Conservation (phyloP, 1,284 basidiomycete species). For the Melampsora larici-populina region DNA sequence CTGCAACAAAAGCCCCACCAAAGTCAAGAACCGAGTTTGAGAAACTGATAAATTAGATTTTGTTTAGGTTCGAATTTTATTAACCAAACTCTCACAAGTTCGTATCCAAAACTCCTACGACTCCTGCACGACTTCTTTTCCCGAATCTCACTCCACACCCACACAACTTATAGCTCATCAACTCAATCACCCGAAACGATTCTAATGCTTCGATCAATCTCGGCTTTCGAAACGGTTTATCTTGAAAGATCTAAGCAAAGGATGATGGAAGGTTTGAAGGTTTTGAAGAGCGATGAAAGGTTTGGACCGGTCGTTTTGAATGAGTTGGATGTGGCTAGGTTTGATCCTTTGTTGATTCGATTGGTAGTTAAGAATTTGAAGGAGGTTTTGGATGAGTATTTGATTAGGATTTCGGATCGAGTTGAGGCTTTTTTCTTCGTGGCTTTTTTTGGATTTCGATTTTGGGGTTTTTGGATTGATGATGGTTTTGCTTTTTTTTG, state of each 20-base stretch:
- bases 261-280: slow-evolving; percentile 72
- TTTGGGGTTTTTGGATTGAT: too few species aligned
- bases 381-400: slow-evolving; percentile 65
- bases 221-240: slow-evolving; percentile 76
- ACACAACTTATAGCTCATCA: slow-evolving; percentile 69
- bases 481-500: slow-evolving; percentile 16
- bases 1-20: slow-evolving; percentile 11
- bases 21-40: too few species aligned
- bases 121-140: slow-evolving; percentile 94
- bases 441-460: neutral
- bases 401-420: slow-evolving; percentile 64
- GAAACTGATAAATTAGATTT: too few species aligned
- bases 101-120: slow-evolving; percentile 79
- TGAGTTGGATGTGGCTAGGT: slow-evolving; percentile 85
- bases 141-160: slow-evolving; percentile 88
- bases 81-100: slow-evolving; percentile 76
- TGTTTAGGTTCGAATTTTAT: slow-evolving; percentile 70
- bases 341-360: slow-evolving; percentile 80
- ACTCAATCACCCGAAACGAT: slow-evolving; percentile 69
- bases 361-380: slow-evolving; percentile 71
- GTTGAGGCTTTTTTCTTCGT: slow-evolving; percentile 57
- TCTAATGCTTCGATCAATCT: slow-evolving; percentile 74
- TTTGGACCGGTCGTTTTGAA: slow-evolving; percentile 75
- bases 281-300: slow-evolving; percentile 64
- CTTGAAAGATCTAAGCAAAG: slow-evolving; percentile 75